Conservation (phyloP, 768 basidiomycete species). For the Neoboletus magnificus region DNA sequence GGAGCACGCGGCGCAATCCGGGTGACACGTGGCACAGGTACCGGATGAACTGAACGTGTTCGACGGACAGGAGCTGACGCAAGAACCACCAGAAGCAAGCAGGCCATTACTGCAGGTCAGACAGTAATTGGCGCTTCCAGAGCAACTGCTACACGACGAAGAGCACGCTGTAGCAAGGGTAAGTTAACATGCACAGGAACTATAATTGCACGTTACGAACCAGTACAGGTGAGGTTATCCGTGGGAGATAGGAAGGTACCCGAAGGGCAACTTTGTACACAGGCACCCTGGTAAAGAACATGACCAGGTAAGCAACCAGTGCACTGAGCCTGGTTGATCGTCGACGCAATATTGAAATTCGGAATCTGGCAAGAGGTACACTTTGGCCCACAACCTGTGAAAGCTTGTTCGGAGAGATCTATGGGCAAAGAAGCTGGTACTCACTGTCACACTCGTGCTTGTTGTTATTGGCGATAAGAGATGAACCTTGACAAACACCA, state of each 20-base stretch:
- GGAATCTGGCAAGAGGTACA: slow-evolving; percentile 77
- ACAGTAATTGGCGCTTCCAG: slow-evolving; percentile 65
- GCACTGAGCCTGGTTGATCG: slow-evolving; percentile 63
- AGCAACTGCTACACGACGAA: slow-evolving; percentile 71
- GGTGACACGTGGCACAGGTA: slow-evolving; percentile 73
- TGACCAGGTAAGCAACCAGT: slow-evolving; percentile 77
- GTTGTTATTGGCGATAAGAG: slow-evolving; percentile 72
- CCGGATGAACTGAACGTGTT: slow-evolving; percentile 64
- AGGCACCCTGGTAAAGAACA: slow-evolving; percentile 66
- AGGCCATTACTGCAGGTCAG: slow-evolving; percentile 65
- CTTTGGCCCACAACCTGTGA: slow-evolving; percentile 73
- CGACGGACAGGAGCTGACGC: slow-evolving; percentile 71
- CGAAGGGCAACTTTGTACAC: slow-evolving; percentile 66
- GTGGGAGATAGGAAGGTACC: slow-evolving; percentile 69
- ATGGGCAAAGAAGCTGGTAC: background rate
- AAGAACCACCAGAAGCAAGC: slow-evolving; percentile 70
- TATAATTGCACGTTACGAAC: slow-evolving; percentile 40
- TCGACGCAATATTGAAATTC: slow-evolving; percentile 67
- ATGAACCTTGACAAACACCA: slow-evolving; percentile 73
- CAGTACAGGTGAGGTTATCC: slow-evolving; percentile 70
- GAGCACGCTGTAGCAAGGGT: slow-evolving; percentile 51
- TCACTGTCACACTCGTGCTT: slow-evolving; percentile 83
- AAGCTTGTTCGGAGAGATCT: background rate
- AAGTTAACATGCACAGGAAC: background rate
- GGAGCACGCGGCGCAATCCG: slow-evolving; percentile 82